Evolutionary conservation across 805 yeast genomes (phyloP).

Genomic region (Danielia oregonensis): DNA sequence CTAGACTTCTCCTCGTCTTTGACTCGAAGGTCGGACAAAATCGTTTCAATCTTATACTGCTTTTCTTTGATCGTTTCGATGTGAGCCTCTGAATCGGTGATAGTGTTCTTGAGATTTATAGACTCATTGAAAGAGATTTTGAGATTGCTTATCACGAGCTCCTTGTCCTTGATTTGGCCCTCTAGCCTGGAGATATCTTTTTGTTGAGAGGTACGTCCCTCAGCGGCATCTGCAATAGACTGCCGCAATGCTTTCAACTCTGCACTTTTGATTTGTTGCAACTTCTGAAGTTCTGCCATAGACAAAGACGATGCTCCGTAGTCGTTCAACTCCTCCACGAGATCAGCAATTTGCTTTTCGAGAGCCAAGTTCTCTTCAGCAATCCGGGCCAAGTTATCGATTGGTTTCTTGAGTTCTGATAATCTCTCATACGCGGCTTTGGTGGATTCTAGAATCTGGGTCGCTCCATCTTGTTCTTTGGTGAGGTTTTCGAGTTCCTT

Average conservation of each 20-base stretch:
- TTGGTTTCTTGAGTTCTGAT: constrained; percentile 20
- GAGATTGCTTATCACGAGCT: constrained; percentile 47
- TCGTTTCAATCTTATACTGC: constrained; percentile 3
- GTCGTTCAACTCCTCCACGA: constrained; percentile 32
- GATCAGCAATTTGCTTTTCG: constrained; percentile 22
- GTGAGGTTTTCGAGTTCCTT: background rate
- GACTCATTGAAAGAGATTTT: constrained; percentile 51
- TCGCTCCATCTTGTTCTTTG: constrained; percentile 10
- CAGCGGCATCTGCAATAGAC: constrained; percentile 24
- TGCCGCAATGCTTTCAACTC: constrained; percentile 41
- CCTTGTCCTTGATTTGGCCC: constrained; percentile 48
- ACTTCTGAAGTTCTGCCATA: constrained; percentile 44
- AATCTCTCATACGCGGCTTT: constrained; percentile 9
- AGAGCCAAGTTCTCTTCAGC: constrained; percentile 24
- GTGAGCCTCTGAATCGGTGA: constrained; percentile 29
- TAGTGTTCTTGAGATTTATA: constrained; percentile 33
- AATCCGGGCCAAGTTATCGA: constrained; percentile 33
- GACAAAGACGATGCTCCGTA: constrained; percentile 35
- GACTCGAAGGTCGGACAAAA: constrained; percentile 5
- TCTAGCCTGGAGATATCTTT: constrained; percentile 46
- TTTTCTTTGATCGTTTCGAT: constrained; percentile 15
- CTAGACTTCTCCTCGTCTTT: constrained; percentile 1
- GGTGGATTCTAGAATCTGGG: background rate
- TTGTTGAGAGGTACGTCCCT: constrained; percentile 43
- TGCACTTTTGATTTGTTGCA: constrained; percentile 33